Base-by-base conservation (phyloP, 2,329 filamentous ascomycete genomes). In the Lachnellula occidentalis region DNA sequence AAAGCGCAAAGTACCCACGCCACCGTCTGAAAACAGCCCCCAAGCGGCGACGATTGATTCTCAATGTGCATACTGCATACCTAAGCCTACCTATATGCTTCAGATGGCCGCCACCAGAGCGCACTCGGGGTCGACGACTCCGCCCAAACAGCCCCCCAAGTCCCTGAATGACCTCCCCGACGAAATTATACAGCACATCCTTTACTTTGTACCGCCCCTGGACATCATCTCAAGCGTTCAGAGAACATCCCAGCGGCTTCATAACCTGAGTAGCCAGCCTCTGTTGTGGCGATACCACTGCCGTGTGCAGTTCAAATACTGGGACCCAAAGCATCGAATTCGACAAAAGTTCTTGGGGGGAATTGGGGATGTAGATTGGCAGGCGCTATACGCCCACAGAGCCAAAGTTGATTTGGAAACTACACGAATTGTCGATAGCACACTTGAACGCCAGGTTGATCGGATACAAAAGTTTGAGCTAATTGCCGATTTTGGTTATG, bases 251-350 rank as follows among this genome's bases (percentile, higher is more conserved):
- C 81, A 75, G 61, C 82, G 83, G 55, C 79, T 92, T 63, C 75
- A 82, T 63, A 75, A 76, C 47, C 74, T 95, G 53, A 80, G 83
- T 39, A 83, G 85, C 62, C 86, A 90, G 55, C 83, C 86, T 7
- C 74, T 92, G 24, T 76, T 96, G 51, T 97, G 94, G 92, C 85
- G 84, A 59, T 73, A 81, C 64, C 82, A 92, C 68, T 97, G 94
- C 70, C 71, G 74, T 52, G 72, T 72, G 36, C 74, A 77, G 53
- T 96, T 91, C 73, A 78, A 71, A 53, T 89, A 85, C 71, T 99
- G 94, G 94, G 78, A 87, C 56, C 70, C 77, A 2, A 73, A 76
- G 43, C 87, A 91, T 71, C 71, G 74, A n/a, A 75, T 91, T 45
- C 59, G 70, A 34, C 68, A 74, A 50, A 88, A 84, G 64, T 69